These are phyloP conservation scores for Trichophaea hybrida DNA, from an alignment of 2,329 filamentous ascomycete species.

Conservation along the genomic window DNA sequence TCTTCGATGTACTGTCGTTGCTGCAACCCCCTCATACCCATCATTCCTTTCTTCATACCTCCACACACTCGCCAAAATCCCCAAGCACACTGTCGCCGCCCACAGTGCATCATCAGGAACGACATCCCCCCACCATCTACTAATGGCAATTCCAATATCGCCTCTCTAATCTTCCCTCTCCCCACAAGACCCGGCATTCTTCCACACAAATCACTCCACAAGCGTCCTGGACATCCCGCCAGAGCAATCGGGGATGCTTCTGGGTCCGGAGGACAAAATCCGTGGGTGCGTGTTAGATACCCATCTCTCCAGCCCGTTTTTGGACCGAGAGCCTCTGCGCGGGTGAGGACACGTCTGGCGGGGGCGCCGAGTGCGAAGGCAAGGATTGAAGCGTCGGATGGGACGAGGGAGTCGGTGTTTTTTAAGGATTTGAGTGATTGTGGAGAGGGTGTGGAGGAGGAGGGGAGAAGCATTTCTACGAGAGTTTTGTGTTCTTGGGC, in stretches of 20 bases:
- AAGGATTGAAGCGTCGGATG: conserved; percentile 37
- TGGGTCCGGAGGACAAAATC: conserved; percentile 40
- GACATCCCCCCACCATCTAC: conserved; percentile 38
- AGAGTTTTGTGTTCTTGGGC: conserved; percentile 32
- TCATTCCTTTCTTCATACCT: conserved; percentile 41
- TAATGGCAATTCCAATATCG: conserved; percentile 37
- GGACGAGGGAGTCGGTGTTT: conserved; percentile 38
- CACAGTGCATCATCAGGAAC: conserved; percentile 41
- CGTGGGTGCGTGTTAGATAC: conserved; percentile 39
- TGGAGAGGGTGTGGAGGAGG: conserved; percentile 22
- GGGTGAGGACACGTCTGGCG: conserved; percentile 40
- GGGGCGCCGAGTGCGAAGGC: conserved; percentile 42
- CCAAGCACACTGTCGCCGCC: conserved; percentile 40
- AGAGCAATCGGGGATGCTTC: conserved; percentile 38
- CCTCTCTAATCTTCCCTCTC: conserved; percentile 39
- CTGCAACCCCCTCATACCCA: conserved; percentile 34
- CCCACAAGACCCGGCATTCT: conserved; percentile 41
- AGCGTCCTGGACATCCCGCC: conserved; percentile 38
- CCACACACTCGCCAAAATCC: conserved; percentile 42
- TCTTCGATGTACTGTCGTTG: background rate
- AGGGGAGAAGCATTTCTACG: conserved; percentile 25
- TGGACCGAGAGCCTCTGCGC: conserved; percentile 41
- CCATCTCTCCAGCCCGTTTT: conserved; percentile 41
- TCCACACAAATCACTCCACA: conserved; percentile 42
- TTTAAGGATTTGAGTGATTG: conserved; percentile 33